Base-by-base conservation (phyloP, 306 rosid genomes). In the Urtica urens region DNA sequence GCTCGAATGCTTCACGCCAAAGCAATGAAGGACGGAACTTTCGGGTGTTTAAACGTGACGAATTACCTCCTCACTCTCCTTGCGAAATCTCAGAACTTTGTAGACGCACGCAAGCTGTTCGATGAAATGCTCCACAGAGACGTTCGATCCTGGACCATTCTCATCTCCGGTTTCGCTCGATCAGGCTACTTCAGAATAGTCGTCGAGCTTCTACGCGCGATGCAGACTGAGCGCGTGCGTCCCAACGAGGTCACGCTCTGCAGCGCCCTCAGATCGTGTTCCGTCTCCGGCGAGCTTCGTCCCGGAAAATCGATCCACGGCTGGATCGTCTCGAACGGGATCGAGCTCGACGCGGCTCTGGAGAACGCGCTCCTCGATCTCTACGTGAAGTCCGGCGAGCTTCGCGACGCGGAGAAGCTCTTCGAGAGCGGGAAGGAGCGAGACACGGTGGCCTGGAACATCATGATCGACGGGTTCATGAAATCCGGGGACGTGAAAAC, bases 231-330 rank as follows among this genome's bases (percentile, higher is more conserved):
- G 59, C 79, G 68, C 66, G 72, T 74, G 46, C 41, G 38, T 27
- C 90, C 95, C 18, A 83, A 88, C 67, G 83, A 72, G 14, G 83
- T 69, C 33, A 78, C 93, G 0, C 46, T 88, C 47, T 80, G 94
- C 10, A 70, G 72, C 76, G 71, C 76, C 38, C 55, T 78, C 25
- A 88, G 69, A 70, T 79, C 77, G 49, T 78, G 80, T 61, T 76
- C 88, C 18, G 47, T 66, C 47, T 63, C 33, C 39, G 64, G 57
- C 19, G 72, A 83, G 60, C 56, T 72, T 55, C 61, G 15, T 49
- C 52, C 59, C 28, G 96, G 81, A 30, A 87, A 69, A 65, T 83
- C 50, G 23, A 57, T 80, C 49, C 96, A 87, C 10, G 93, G 83
- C 2, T 87, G 94, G 96, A 80, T 83, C 7, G 42, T 87, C 42